Conservation (phyloP, 2,329 filamentous ascomycete genomes). For the Aspergillus pseudoviridinutans region DNA sequence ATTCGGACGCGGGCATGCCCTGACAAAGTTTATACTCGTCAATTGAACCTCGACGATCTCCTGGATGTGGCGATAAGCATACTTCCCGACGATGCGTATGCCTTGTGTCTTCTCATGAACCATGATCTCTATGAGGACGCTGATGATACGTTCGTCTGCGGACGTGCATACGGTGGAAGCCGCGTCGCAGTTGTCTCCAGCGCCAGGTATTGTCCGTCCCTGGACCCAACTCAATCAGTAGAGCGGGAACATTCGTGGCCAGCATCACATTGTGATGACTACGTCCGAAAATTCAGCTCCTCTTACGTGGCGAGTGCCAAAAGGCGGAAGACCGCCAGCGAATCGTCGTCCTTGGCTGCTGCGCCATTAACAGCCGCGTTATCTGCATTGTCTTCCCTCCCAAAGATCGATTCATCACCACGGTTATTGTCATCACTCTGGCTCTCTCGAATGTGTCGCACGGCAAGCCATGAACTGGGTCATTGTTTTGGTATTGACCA, state of each 20-base stretch:
- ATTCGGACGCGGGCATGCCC: constrained; percentile 50
- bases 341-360: neutral
- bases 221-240: constrained; percentile 42
- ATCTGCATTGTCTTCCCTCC: constrained; percentile 1
- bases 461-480: constrained; percentile 61
- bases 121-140: constrained; percentile 65
- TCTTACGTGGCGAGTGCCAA: constrained; percentile 4
- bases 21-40: constrained; percentile 42
- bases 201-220: constrained; percentile 57
- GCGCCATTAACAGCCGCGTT: constrained; percentile 6
- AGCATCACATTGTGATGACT: constrained; percentile 53
- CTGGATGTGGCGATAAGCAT: constrained; percentile 54
- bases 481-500: constrained; percentile 66
- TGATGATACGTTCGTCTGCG: constrained; percentile 64
- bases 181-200: constrained; percentile 60
- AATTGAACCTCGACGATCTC: constrained; percentile 58
- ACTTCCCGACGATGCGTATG: constrained; percentile 56
- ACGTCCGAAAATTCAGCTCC: constrained; percentile 5
- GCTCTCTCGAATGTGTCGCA: constrained; percentile 56
- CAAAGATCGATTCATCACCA: neutral
- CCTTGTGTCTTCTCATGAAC: constrained; percentile 54
- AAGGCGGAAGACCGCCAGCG: neutral
- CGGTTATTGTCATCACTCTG: constrained; percentile 46
- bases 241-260: constrained; percentile 60
- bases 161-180: constrained; percentile 61